Evolutionary conservation across 129 eudicot genomes (phyloP), one percentile per base, ranked within the genome.

Genomic region (Ambrosia artemisiifolia): DNA sequence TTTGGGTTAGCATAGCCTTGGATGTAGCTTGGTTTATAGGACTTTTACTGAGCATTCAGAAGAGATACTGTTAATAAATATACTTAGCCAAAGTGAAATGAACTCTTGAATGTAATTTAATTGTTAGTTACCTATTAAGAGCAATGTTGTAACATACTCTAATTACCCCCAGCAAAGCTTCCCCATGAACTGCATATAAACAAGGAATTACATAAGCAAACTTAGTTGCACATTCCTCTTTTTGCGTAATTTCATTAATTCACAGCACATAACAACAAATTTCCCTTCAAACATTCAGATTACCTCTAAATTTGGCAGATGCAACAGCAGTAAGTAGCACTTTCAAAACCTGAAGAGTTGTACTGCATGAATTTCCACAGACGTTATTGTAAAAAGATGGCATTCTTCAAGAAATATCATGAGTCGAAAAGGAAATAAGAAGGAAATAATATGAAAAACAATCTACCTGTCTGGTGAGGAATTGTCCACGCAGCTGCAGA

Each of bases 321-420:
- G 99, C 88, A 10, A 94, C 97, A 69, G 99, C 99, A 67, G 97
- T 90, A 46, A 94, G 97, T 81, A 94, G 96, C 81, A 94, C 97
- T 82, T 94, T 94, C 85, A 94, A 81, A 30, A 94, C 99, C 85
- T 94, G 99, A 68, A 94, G 88, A 71, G 84, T 83, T 72, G 99
- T 94, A 70, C 99, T 94, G 99, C 91, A 88, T 36, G 55, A 62
- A 83, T 79, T 65, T 78, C 46, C 63, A 11, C 71, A 13, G 11
- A 78, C 62, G 70, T 69, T 67, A 75, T 30, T 16, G 30, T 65
- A 64, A 70, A 33, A 54, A 7, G 63, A 63, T 16, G 72, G 36
- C 66, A 78, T 38, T 63, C 11, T 71, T 54, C 35, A 55, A 40
- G 34, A 69, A 63, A 38, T 57, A 6, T 19, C 38, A 24, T 14